Conservation (phyloP, 2,329 filamentous ascomycete species). For the Teratosphaeria pseudoeucalypti region DNA sequence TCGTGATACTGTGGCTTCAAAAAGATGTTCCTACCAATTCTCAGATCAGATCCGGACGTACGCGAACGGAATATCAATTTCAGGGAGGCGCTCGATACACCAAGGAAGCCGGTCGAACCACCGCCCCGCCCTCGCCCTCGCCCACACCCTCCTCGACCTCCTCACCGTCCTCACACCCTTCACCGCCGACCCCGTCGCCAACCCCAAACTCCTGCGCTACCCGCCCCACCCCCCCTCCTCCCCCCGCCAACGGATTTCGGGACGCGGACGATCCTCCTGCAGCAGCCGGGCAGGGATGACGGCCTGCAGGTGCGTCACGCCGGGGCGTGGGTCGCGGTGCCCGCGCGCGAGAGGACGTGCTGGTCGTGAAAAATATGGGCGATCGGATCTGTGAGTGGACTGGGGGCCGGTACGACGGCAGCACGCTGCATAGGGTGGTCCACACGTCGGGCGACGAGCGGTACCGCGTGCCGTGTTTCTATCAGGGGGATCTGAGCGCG, state of each 20-base stretch:
- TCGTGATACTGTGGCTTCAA: background rate
- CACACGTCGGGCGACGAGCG: constrained; percentile 30
- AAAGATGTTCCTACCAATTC: background rate
- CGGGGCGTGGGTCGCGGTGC: too few species aligned
- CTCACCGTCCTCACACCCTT: too few species aligned
- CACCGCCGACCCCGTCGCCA: too few species aligned
- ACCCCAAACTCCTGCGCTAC: too few species aligned
- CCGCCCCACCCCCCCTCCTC: too few species aligned
- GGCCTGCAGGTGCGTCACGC: too few species aligned
- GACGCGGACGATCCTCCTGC: too few species aligned
- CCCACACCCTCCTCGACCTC: too few species aligned
- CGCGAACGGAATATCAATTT: background rate
- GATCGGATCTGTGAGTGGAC: constrained; percentile 41
- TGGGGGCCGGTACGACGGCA: constrained; percentile 30
- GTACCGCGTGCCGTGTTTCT: constrained; percentile 40
- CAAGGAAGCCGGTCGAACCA: background rate
- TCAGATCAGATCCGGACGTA: background rate
- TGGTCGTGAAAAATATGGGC: constrained; percentile 42
- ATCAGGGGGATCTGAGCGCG: constrained; percentile 14
- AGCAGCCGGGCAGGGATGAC: too few species aligned
- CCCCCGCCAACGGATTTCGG: too few species aligned
- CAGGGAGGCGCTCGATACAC: background rate
- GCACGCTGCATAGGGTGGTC: constrained; percentile 36
- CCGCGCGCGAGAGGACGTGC: too few species aligned
- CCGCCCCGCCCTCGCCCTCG: too few species aligned